These are phyloP conservation scores for Tulasnella sp. DNA, from an alignment of 768 basidiomycete species.

Conservation along the genomic window DNA sequence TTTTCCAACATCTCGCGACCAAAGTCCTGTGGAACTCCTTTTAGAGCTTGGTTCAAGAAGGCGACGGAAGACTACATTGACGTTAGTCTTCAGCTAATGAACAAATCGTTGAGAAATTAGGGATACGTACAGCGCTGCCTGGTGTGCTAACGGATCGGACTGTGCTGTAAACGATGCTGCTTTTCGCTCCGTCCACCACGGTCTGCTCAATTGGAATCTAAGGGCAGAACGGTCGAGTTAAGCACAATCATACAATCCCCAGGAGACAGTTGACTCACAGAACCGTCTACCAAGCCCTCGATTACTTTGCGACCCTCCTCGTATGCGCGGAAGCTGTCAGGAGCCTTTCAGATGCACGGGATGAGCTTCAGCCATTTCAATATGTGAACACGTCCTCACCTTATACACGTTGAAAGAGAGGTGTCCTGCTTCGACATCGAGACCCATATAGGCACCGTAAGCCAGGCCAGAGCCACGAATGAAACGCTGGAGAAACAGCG, in stretches of 20 bases:
- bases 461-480: slow-evolving; percentile 94
- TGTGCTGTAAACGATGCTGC: slow-evolving; percentile 80
- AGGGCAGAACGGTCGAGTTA: background rate
- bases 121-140: slow-evolving; percentile 68
- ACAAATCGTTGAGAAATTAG: background rate
- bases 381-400: slow-evolving; percentile 31
- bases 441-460: slow-evolving; percentile 75
- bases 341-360: slow-evolving; percentile 52
- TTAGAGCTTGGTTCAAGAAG: slow-evolving; percentile 88
- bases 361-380: slow-evolving; percentile 23
- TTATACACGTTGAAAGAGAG: slow-evolving; percentile 75
- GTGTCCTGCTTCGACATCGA: slow-evolving; percentile 75
- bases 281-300: slow-evolving; percentile 72
- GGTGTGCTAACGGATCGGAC: slow-evolving; percentile 79
- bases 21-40: slow-evolving; percentile 69
- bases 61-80: slow-evolving; percentile 64
- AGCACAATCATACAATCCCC: background rate
- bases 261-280: slow-evolving; percentile 48
- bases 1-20: slow-evolving; percentile 73
- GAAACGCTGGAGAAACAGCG: slow-evolving; percentile 52
- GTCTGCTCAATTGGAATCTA: slow-evolving; percentile 79
- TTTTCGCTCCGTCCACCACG: slow-evolving; percentile 85
- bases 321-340: slow-evolving; percentile 73
- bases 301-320: slow-evolving; percentile 76
- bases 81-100: background rate